Conservation (phyloP, 2,329 filamentous ascomycete species). For the Cercospora sp. region DNA sequence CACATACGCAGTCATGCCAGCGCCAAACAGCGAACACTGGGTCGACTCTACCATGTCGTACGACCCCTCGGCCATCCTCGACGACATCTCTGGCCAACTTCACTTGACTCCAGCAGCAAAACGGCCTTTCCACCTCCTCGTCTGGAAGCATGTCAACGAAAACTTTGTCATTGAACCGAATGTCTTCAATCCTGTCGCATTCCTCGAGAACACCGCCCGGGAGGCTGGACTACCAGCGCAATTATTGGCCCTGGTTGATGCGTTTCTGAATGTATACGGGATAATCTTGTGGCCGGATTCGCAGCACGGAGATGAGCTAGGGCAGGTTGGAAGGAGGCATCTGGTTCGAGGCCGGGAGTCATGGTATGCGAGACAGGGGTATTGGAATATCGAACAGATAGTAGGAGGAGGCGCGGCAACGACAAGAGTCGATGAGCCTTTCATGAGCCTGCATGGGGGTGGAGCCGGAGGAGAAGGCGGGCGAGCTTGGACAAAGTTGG, state of each 20-base stretch:
- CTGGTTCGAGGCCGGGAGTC: not conserved
- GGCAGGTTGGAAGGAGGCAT: not conserved
- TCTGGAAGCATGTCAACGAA: constrained; percentile 1
- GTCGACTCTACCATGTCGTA: not conserved
- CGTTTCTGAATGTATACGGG: constrained; percentile 2
- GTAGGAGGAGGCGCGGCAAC: not conserved
- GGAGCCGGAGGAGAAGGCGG: not conserved
- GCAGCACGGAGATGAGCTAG: not conserved
- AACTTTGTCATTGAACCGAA: not conserved
- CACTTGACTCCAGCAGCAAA: not conserved
- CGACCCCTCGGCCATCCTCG: not conserved
- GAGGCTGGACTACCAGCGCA: not conserved
- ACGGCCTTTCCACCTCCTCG: not conserved
- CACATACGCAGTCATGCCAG: not conserved
- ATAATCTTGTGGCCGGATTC: not conserved
- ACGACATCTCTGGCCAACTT: not conserved
- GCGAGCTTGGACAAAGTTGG: not conserved
- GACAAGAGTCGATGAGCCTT: not conserved
- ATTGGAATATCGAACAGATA: not conserved
- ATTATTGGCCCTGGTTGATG: not conserved
- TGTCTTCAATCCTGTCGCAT: not conserved
- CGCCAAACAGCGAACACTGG: not conserved
- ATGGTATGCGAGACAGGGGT: not conserved
- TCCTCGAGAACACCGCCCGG: not conserved
- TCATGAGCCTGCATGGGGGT: not conserved